Base-by-base conservation (phyloP, 1,284 basidiomycete species). In the Peniophora sp. region DNA sequence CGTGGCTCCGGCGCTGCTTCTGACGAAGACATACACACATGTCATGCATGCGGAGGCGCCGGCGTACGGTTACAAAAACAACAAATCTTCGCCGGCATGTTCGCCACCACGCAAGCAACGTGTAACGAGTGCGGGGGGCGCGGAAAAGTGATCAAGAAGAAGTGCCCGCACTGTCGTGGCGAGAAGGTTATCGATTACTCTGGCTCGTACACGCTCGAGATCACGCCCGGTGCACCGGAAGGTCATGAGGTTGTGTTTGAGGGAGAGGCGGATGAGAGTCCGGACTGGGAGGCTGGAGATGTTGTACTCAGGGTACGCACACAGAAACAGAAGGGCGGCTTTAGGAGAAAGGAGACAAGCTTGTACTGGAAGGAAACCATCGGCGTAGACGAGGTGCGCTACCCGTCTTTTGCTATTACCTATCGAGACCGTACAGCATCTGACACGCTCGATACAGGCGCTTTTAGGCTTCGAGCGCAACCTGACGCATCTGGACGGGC, bases 71-170 rank as follows among this genome's bases (percentile, higher is more conserved):
- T 96, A 24, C 79, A 86, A 51, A 86, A 92, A 51, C 92, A 96
- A 64, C 94, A 94, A 73, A 89, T 97, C 57, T 93, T 95, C 74
- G 92, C 93, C 1, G 92, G 92, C 20, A 95, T 96, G 92, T 89
- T 87, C 60, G 88, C 86, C 0, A 85, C 94, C 69, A 79, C 85
- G 53, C 86, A 93, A 70, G 68, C 78, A 52, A 79, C 83, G 32
- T 91, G 90, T 65, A 80, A 80, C 54, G 83, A 88, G 43, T 97
- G 94, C 62, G 75, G 76, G 47, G 94, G 95, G 3, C 82, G 86
- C 51, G 92, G 94, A 10, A 83, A 79, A 56, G 72, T 84, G 46
- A 89, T 97, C 61, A 80, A 76, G 54, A 79, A 79, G 55, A 71
- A 74, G 51, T 97, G 95, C 60, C 80, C 88, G 1, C 83, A 88